These are phyloP conservation scores for Ceratobasidium sp. DNA, from an alignment of 1,284 basidiomycete genomes.

Conservation along the genomic window DNA sequence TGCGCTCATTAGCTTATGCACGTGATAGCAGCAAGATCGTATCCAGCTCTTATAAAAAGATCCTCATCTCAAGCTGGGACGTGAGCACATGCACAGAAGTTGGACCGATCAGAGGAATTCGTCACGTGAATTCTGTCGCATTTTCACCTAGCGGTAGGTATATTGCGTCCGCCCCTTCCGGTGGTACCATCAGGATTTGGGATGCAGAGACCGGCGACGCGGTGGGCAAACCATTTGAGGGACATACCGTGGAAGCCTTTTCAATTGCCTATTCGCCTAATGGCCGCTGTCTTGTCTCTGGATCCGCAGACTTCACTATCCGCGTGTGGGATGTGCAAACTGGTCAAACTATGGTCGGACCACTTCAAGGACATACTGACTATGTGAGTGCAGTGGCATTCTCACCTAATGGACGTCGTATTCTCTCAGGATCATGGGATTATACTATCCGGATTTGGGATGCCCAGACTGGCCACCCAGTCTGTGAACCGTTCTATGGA, in stretches of 20 bases:
- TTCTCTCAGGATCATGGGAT: constrained; percentile 55
- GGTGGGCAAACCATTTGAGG: neutral
- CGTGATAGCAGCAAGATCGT: neutral
- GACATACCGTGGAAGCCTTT: neutral
- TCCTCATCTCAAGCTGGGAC: neutral
- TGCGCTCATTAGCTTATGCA: neutral
- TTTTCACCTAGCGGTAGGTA: neutral
- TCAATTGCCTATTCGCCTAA: constrained; percentile 42
- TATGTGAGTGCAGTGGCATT: constrained; percentile 41
- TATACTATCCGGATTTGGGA: constrained; percentile 62
- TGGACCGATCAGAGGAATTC: neutral
- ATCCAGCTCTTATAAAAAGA: neutral
- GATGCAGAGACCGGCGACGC: neutral
- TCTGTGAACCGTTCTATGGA: neutral
- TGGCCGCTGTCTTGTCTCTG: constrained; percentile 27
- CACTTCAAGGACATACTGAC: constrained; percentile 8
- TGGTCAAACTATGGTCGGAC: neutral
- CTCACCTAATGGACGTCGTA: constrained; percentile 26
- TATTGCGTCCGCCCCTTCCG: neutral
- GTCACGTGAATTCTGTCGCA: neutral
- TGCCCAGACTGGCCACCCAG: constrained; percentile 47
- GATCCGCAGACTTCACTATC: constrained; percentile 25
- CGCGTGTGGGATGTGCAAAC: constrained; percentile 32
- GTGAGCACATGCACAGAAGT: neutral
- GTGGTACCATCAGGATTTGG: neutral